These are phyloP conservation scores for Tripterygium wilfordii DNA, from an alignment of 177 flowering plant genomes.

Conservation along the genomic window DNA sequence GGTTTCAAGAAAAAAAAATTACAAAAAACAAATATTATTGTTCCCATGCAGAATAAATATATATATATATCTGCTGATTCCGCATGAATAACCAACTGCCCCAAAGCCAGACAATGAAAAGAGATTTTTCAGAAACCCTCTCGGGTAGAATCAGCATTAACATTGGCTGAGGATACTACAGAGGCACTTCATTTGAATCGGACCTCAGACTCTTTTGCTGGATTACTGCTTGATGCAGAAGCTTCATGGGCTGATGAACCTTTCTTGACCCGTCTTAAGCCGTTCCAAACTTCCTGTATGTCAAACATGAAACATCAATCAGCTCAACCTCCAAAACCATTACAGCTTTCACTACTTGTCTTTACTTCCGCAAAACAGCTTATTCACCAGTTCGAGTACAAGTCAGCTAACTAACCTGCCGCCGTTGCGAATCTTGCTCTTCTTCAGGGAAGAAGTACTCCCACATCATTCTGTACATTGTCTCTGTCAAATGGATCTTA, in stretches of 20 bases:
- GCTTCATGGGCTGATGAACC: slow-evolving; percentile 52
- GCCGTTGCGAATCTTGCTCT: slow-evolving; percentile 95
- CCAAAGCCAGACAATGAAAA: too few relatives aligned
- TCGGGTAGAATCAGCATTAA: slow-evolving; percentile 44
- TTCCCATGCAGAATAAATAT: too few relatives aligned
- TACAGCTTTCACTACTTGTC: neutral
- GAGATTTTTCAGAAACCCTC: slow-evolving; percentile 31
- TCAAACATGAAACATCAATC: slow-evolving; percentile 3
- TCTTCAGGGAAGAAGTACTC: slow-evolving; percentile 94
- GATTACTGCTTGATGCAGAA: slow-evolving; percentile 39
- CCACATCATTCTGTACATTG: slow-evolving; percentile 97
- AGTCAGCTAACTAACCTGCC: slow-evolving; percentile 60
- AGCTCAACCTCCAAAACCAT: neutral
- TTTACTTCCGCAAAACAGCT: neutral
- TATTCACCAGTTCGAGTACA: neutral
- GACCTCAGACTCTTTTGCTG: slow-evolving; percentile 51
- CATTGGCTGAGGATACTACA: slow-evolving; percentile 19
- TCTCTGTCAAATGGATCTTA: slow-evolving; percentile 91
- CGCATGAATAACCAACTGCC: too few relatives aligned
- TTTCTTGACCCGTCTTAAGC: slow-evolving; percentile 74
- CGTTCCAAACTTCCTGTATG: slow-evolving; percentile 95
- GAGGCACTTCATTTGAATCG: slow-evolving; percentile 37
- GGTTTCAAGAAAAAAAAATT: neutral
- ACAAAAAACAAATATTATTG: neutral
- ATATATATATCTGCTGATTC: too few relatives aligned